Base-by-base conservation (phyloP, 768 basidiomycete genomes). In the Calocybe cyanea region DNA sequence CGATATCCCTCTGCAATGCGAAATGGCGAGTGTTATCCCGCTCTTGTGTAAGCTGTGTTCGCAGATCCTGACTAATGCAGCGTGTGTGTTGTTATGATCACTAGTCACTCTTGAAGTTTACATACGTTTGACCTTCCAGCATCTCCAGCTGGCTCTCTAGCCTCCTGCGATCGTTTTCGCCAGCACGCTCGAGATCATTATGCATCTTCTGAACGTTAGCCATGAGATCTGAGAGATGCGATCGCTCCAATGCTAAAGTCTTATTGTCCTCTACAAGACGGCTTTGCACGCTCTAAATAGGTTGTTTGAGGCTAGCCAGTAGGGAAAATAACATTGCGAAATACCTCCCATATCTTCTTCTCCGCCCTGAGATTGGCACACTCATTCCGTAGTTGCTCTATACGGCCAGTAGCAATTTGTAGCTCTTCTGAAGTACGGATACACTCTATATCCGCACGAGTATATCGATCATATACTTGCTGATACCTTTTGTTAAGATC, bases 271-370 rank as follows among this genome's bases (percentile, higher is more conserved):
- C 85, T 2, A 85, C 77, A 11, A 98, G 73, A 20, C 94, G 84
- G 36, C 57, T 57, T 73, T 96, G 91, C 24, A 88, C 77, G 51
- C 78, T 80, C 92, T 92, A 51, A 4, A 31, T 40, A 4, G 40
- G 28, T 48, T 5, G 25, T 21, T n/a, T 41, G 19, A 35, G 37
- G 57, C n/a, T 32, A 6, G 42, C 20, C n/a, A 47, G 14, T 8
- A 3, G 3, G 28, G 7, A 4, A 18, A 49, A 19, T 31, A 17
- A 10, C 20, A 17, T 19, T n/a, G 25, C 21, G 1, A 58, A 76
- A 24, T 42, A 89, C 92, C 83, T 91, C 89, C 86, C 87, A 92
- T 28, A 94, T 88, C 58, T 81, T 85, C 71, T 92, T 94, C 75
- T 98, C 95, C 0, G 92, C 93, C 34, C 87, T 81, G 14, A 96